phyloP scores from a whole-genome alignment of 768 basidiomycete species.

The Kwoniella bestiolae region DNA sequence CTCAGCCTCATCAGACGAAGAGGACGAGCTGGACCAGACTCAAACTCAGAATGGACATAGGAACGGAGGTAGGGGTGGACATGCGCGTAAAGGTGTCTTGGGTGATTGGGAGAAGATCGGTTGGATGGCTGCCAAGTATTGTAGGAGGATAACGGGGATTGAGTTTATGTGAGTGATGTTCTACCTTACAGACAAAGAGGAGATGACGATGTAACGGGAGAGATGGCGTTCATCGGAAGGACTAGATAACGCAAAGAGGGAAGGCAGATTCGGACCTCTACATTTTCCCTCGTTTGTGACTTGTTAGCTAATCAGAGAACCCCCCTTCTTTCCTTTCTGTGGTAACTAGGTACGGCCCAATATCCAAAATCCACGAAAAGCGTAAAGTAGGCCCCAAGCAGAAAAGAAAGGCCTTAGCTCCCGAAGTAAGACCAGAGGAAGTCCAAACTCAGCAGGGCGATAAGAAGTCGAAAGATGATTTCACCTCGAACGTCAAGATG shows the following conservation, averaged over 20 bases:
- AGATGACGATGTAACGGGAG: no score
- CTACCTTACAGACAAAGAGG: no score
- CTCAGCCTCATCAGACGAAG: conserved; percentile 57
- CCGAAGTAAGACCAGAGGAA: conserved; percentile 73
- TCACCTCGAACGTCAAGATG: conserved; percentile 19
- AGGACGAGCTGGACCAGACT: conserved; percentile 59
- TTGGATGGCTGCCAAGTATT: conserved; percentile 78
- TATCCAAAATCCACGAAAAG: conserved; percentile 83
- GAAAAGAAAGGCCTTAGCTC: conserved; percentile 72
- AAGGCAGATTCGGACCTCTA: no score
- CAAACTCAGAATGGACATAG: conserved; percentile 46
- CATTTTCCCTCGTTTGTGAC: no score
- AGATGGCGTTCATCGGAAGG: no score
- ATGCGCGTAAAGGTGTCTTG: conserved; percentile 45
- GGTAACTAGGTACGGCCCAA: conserved; percentile 92
- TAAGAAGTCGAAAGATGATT: conserved; percentile 27
- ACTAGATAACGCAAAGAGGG: no score
- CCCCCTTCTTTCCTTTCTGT: background rate
- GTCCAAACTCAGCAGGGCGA: conserved; percentile 37
- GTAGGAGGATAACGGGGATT: conserved; percentile 74
- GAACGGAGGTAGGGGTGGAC: conserved; percentile 58
- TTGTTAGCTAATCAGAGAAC: no score
- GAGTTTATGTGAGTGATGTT: conserved; percentile 77
- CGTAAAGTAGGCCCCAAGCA: conserved; percentile 66
- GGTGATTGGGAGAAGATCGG: conserved; percentile 84